phyloP scores from a whole-genome alignment of 2,329 filamentous ascomycete species.

The Coniochaeta sp. region DNA sequence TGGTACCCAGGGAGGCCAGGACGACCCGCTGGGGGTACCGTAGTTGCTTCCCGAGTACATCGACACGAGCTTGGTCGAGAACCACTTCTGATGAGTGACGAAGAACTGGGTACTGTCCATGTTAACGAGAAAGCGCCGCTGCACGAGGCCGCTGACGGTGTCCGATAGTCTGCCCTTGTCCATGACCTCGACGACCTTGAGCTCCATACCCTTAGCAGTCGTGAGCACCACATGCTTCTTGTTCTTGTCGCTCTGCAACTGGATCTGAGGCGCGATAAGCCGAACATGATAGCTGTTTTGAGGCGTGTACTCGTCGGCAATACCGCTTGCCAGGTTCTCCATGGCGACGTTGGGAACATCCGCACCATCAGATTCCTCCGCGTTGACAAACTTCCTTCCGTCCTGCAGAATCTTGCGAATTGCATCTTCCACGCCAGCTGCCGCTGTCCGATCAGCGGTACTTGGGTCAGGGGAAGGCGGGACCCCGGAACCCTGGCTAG shows the following conservation, averaged over 20 bases:
- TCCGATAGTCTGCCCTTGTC: constrained; percentile 91
- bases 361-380: constrained; percentile 47
- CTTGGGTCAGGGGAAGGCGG: constrained; percentile 29
- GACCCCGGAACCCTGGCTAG: constrained; percentile 15
- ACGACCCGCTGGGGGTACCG: constrained; percentile 72
- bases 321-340: constrained; percentile 63
- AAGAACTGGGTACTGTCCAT: constrained; percentile 99
- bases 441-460: constrained; percentile 47
- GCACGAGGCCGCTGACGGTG: constrained; percentile 88
- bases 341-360: constrained; percentile 34
- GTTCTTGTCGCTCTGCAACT: constrained; percentile 97
- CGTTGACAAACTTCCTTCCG: constrained; percentile 72
- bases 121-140: constrained; percentile 84
- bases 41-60: constrained; percentile 94
- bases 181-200: constrained; percentile 97
- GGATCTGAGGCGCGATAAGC: constrained; percentile 94
- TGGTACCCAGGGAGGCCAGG: constrained; percentile 97
- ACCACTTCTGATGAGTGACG: constrained; percentile 88
- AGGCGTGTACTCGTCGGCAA: constrained; percentile 79
- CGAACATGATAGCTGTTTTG: constrained; percentile 93
- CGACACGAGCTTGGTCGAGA: constrained; percentile 74
- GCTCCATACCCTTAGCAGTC: constrained; percentile 94
- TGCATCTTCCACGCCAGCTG: constrained; percentile 68
- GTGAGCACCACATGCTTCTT: constrained; percentile 94
- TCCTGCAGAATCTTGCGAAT: constrained; percentile 83